phyloP scores from a whole-genome alignment of 83 land plant species.

The Diphasiastrum complanatum region DNA sequence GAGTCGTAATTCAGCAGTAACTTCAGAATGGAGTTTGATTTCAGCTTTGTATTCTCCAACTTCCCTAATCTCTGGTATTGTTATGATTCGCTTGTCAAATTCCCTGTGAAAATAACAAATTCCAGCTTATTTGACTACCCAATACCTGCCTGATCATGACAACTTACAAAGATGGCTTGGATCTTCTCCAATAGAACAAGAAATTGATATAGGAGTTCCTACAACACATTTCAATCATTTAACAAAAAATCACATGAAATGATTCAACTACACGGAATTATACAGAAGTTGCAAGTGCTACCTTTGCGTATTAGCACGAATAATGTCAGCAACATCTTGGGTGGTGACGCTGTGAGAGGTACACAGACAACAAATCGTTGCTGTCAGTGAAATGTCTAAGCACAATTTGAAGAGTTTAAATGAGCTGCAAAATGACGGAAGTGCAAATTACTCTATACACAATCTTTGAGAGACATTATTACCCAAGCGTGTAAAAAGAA shows the following conservation, averaged over 20 bases:
- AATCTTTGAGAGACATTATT: not conserved
- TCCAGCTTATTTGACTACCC: no score
- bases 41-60: constrained; percentile 83
- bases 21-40: constrained; percentile 88
- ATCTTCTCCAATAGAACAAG: no score
- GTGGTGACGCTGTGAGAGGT: constrained; percentile 59
- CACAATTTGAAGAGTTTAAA: not conserved
- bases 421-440: not conserved
- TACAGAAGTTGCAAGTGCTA: constrained; percentile 2
- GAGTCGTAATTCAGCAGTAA: constrained; percentile 62
- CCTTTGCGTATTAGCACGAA: constrained; percentile 81
- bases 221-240: not conserved
- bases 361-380: no score
- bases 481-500: not conserved
- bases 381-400: not conserved
- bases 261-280: no score
- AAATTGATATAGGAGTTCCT: no score
- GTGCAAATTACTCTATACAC: no score
- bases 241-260: not conserved
- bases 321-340: constrained; percentile 90
- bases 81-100: constrained; percentile 67
- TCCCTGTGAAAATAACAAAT: constrained; percentile 50
- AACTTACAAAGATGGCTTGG: no score
- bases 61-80: constrained; percentile 91
- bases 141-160: constrained; percentile 5